Base-by-base conservation (phyloP, 495 filamentous ascomycete species). In the Talaromyces stipitatus region DNA sequence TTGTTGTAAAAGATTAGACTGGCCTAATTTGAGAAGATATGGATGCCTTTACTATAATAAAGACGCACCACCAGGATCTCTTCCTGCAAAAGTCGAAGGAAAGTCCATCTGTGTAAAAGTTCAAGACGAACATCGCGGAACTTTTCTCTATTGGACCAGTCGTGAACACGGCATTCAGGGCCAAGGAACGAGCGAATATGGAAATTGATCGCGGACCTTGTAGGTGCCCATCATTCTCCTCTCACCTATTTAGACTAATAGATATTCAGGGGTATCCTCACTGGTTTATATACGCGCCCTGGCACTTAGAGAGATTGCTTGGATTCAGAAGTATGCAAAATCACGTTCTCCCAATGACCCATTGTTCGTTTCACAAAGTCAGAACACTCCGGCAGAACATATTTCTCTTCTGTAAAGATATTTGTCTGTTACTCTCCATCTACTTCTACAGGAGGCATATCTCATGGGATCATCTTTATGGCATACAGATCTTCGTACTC, bases 401-500 rank as follows among this genome's bases (percentile, higher is more conserved):
- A 54, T 65, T 28, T 43, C 24, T 3, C 58, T 70, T 29, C 58
- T 68, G 2, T 8, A 63, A 14, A 61, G 50, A 50, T 72, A 66
- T 55, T 29, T 64, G 27, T 50, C 58, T 54, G 53, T 67, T 33
- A 58, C 69, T 36, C 62, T 62, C 50, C 64, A 60, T 55, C 61
- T 71, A 1, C 50, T 72, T 6, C 65, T 62, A 46, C 22, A 51
- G 12, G 63, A 66, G 30, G 41, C 54, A 52, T 30, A 30, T 2
- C 60, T 69, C 12, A n/a, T 51, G 30, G 56, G 61, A 24, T 56
- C 67, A 33, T 50, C 55, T 36, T 47, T 74, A 16, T 72, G 67
- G 68, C 69, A 76, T 59, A 55, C 54, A 9, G 71, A 76, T 52
- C 60, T 74, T 28, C 70, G 69, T 50, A 36, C 61, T 45, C 61